Evolutionary conservation across 73 alveolate species (phyloP).

Genomic region (Paraurostyla sp.): DNA sequence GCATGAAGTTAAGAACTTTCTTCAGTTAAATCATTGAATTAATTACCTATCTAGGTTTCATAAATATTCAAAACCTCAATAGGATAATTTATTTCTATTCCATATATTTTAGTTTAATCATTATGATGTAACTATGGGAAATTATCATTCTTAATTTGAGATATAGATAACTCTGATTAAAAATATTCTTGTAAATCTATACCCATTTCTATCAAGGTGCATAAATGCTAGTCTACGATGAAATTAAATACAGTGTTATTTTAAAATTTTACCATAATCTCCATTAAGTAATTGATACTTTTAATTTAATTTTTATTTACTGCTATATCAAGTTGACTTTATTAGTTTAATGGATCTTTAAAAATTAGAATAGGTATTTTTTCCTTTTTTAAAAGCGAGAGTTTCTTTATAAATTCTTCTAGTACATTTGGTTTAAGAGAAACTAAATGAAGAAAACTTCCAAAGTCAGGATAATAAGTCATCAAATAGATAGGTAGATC

Average conservation of each 20-base stretch:
- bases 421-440: neutral
- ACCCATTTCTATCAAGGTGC: neutral
- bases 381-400: neutral
- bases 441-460: neutral
- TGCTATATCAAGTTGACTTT: neutral
- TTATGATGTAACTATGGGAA: neutral
- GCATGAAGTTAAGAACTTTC: neutral
- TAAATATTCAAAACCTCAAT: neutral
- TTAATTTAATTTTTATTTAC: neutral
- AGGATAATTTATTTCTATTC: neutral
- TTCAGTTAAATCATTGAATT: neutral
- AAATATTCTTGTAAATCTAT: neutral
- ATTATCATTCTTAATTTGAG: neutral
- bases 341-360: neutral
- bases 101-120: neutral
- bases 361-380: neutral
- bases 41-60: neutral
- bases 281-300: neutral
- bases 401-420: neutral
- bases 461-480: neutral
- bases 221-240: constrained; percentile 1
- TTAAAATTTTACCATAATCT: neutral
- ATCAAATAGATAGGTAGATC: too few species aligned
- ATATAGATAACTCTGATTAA: neutral
- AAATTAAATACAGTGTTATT: neutral